These are phyloP conservation scores for Artemisia annua DNA, from an alignment of 129 eudicot genomes.

Conservation along the genomic window DNA sequence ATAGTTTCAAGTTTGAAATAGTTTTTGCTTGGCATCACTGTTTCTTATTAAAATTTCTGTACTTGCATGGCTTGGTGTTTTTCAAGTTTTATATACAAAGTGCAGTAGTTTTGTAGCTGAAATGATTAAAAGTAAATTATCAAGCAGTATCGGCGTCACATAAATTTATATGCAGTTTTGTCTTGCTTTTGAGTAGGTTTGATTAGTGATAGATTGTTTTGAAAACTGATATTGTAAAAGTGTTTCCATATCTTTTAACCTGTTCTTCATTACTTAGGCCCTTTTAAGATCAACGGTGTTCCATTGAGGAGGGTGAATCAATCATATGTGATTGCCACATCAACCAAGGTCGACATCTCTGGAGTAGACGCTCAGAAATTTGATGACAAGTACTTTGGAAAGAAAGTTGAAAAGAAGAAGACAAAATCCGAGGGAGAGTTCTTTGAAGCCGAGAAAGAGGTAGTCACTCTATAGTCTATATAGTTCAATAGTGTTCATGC, in stretches of 20 bases:
- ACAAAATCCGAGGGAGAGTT: conserved; percentile 70
- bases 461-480: neutral
- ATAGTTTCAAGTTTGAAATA: neutral
- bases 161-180: neutral
- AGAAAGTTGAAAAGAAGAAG: conserved; percentile 63
- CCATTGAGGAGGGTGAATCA: conserved; percentile 78
- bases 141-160: no score
- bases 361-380: conserved; percentile 50
- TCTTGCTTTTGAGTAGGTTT: neutral
- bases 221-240: neutral
- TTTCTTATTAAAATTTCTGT: neutral
- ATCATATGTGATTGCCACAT: conserved; percentile 63
- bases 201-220: neutral
- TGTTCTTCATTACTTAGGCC: conserved; percentile 32
- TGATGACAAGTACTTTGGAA: conserved; percentile 74
- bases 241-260: neutral
- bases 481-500: neutral
- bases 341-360: conserved; percentile 64
- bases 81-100: neutral
- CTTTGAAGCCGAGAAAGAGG: conserved; percentile 71
- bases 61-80: neutral
- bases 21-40: neutral
- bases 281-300: conserved; percentile 69
- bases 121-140: neutral
- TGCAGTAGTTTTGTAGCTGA: neutral